Percentiles rank a stretch among this genome's conserved stretches.
Evolutionary conservation across 192 early-diverging fungal species (phyloP).

Genomic region (Thoreauomyces humboldtii): DNA sequence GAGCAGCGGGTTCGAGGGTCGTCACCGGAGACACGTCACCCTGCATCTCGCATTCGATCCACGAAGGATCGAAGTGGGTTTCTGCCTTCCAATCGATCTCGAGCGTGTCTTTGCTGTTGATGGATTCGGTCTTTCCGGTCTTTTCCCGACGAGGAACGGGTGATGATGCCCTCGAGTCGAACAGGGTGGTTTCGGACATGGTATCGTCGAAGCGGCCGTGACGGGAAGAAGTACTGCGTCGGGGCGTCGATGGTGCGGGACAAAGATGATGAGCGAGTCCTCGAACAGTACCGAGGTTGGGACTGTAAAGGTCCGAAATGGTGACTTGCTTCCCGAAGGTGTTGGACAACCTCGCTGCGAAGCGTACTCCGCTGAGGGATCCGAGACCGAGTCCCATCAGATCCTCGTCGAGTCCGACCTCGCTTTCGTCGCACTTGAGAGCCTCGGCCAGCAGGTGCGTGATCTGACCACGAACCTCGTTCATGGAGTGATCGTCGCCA

Average conservation of each 20-base stretch:
- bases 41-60: background rate
- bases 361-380: background rate
- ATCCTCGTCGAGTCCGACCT: background rate
- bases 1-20: background rate
- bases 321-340: background rate
- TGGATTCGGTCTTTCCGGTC: background rate
- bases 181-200: background rate
- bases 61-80: background rate
- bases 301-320: background rate
- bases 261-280: background rate
- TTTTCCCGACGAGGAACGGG: background rate
- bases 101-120: background rate
- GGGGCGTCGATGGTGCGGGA: background rate
- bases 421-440: background rate
- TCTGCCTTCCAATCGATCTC: slow-evolving; percentile 3
- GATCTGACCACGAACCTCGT: background rate
- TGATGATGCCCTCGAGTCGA: background rate
- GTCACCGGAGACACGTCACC: background rate
- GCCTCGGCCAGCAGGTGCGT: background rate
- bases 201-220: background rate
- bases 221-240: background rate
- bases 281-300: background rate
- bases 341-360: background rate
- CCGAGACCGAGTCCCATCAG: slow-evolving; percentile 1
- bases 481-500: background rate